Base-by-base conservation (phyloP, 257 asterid species). In the Catharanthus roseus region DNA sequence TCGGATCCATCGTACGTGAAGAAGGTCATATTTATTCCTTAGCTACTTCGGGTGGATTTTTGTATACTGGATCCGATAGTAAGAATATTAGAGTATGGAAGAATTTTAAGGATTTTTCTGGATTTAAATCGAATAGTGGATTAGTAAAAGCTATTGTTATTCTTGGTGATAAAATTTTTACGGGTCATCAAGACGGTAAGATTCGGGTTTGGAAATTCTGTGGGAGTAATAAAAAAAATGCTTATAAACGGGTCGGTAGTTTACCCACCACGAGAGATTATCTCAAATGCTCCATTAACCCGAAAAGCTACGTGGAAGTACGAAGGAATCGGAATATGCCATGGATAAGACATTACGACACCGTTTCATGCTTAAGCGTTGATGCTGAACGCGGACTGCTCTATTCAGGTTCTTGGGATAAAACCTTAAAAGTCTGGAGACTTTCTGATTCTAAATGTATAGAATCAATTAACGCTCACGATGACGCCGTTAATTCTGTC, bases 351-450 rank as follows among this genome's bases (percentile, higher is more conserved):
- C 99, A 93, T 62, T 85, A 75, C 74, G 99, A 91, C 68, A 91
- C 96, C 10, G 89, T 93, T 49, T 93, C 99, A 21, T 83, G 96
- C 70, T 31, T 93, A 85, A 77, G 86, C 49, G 54, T 93, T 6
- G 97, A 89, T 18, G 64, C 67, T 0, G 83, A 76, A 3, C 82
- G 70, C 11, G 96, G 97, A 0, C 44, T 93, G 57, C 36, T 93
- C 0, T 93, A 91, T 45, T 91, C 99, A 1, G 96, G 96, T 9
- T 93, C 99, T 0, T 93, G 99, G 99, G 99, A 93, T 72, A 88
- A 84, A 54, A 85, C 97, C 33, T 24, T 91, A 4, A 93, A 93
- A 68, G 96, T 91, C n/a, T 93, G 97, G 97, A 73, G 96, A 73
- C 68, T 93, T 16, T 83, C 93, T 7, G 96, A 93, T 66, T 89